phyloP scores from a whole-genome alignment of 805 yeast genomes.

The Tetrapisispora taiwanensis region DNA sequence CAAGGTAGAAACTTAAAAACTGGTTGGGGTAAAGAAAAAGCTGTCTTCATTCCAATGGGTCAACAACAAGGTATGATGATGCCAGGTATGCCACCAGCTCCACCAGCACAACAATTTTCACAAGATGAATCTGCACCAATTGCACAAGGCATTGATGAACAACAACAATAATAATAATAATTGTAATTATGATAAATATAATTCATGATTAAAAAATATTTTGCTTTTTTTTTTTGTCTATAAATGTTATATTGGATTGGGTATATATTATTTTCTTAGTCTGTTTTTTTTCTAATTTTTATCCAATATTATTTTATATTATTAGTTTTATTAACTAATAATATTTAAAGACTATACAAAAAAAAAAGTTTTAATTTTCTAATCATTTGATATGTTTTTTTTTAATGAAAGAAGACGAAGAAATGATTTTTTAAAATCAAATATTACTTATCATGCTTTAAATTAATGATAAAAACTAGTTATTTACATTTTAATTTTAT shows the following conservation, averaged over 20 bases:
- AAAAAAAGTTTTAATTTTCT: no score
- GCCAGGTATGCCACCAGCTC: conserved; percentile 2
- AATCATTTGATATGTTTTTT: no score
- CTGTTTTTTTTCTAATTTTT: not conserved
- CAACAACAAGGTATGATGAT: conserved; percentile 7
- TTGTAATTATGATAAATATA: conserved; percentile 1
- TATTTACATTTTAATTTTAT: not conserved
- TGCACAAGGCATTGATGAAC: conserved; percentile 3
- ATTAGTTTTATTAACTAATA: no score
- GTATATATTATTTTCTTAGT: not conserved
- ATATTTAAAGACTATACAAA: no score
- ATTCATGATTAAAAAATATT: not conserved
- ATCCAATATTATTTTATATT: not conserved
- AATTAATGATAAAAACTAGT: no score
- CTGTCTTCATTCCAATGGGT: conserved; percentile 24
- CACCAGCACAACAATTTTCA: conserved; percentile 4
- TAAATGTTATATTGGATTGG: not conserved
- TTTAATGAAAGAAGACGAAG: no score
- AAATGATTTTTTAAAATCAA: no score
- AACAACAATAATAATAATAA: conserved; percentile 3
- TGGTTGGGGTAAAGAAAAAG: conserved; percentile 75
- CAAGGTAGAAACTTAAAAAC: conserved; percentile 72
- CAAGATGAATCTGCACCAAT: conserved; percentile 2
- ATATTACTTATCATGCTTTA: no score
- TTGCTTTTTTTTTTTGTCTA: not conserved